Evolutionary conservation across 495 filamentous ascomycete species (phyloP), one percentile per base, ranked within the genome.

Genomic region (Echria macrotheca): DNA sequence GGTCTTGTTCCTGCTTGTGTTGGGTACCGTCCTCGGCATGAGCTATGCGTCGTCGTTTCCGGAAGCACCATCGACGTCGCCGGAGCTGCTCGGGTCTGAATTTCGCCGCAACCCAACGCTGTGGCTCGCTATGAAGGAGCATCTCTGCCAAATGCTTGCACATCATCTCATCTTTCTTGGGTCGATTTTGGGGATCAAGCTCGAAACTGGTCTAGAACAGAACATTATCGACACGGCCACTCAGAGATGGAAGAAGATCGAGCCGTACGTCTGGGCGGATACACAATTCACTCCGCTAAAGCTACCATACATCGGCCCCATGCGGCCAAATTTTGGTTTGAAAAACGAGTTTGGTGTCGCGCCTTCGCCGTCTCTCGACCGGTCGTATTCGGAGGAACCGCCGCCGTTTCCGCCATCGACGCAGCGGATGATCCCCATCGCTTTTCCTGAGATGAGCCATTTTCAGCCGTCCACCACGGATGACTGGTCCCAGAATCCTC

Each of bases 141-240:
- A 62, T 32, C 47, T 69, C 26, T 58, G 61, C 32, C 65, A 66
- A 49, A 69, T 62, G 50, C 53, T 69, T 21, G 65, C 59, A 1
- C 65, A 67, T 25, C 58, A 69, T 40, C 40, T 68, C 21, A 55
- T 67, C 6, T 68, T 55, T 25, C 42, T 69, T 3, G 65, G 61
- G 0, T 60, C 57, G 0, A 55, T 58, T 35, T 37, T 69, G 4
- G 60, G 60, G 2, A 66, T 69, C 43, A 57, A 55, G 32, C 48
- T 67, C 12, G 62, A 61, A 0, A 54, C 54, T 11, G 47, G 39
- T 0, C 14, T 67, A 3, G 62, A 69, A 47, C 52, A 54, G 49
- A 54, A 44, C 40, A 60, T 69, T 28, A 54, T 66, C 35, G 60
- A 67, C 7, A 57, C 49, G 11, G 64, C 66, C 2, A 43, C 47